Base-by-base conservation (phyloP, 1,139 yeast genomes). In the Candida dubliniensis region DNA sequence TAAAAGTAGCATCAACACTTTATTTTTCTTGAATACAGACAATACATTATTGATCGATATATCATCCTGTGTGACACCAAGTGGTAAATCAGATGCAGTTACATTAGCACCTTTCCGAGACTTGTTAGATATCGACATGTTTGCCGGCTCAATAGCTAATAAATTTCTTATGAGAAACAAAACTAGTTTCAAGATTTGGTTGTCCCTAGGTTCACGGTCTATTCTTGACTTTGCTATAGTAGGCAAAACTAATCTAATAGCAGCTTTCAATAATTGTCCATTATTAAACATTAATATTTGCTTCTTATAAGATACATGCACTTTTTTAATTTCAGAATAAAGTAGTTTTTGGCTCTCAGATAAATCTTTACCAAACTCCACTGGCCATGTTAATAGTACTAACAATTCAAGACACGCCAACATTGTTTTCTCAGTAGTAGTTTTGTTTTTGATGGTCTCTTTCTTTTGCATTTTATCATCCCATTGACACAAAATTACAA, bases 381-480 rank as follows among this genome's bases (percentile, higher is more conserved):
- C 64, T 0, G 98, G 98, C 90, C 96, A 87, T 0, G 97, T 87
- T 57, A 95, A 70, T 3, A 88, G 81, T 1, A 89, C 96, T 47
- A 93, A 65, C 10, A 95, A 65, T 61, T 93, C 97, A 46, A 93
- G 68, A 51, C 87, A 77, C 7, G 87, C 78, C 36, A 87, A 62
- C 47, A 90, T 84, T 38, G 88, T 74, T 52, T 83, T 79, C 45
- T 82, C 87, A 58, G 76, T 74, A 33, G 64, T 59, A 40, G 57
- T 59, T 34, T 66, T 61, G 51, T 64, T 66, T 51, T 54, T 67
- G 39, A 59, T 61, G 25, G 54, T 55, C 45, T 52, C 52, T 47
- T 58, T 67, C 7, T 58, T 48, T 8, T 34, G 34, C 42, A 49
- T 54, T 43, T 68, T 69, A 11, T 61, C 61, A 42, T 88, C 91